A percentile compares a stretch with the other conserved stretches of the same genome.
Conservation (phyloP, 768 basidiomycete genomes). For the Paxillus involutus region DNA sequence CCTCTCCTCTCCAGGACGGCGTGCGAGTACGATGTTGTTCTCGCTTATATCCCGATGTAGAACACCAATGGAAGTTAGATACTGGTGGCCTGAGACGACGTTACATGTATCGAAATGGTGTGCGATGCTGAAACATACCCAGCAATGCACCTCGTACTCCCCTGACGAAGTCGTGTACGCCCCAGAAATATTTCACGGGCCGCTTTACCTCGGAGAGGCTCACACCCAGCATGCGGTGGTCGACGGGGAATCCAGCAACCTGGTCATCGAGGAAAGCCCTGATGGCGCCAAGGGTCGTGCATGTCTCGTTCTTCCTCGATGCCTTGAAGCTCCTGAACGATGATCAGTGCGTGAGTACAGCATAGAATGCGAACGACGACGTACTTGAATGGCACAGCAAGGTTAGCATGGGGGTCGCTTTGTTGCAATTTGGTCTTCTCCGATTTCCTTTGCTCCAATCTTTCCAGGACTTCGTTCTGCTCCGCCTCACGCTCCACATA, state of each 20-base stretch:
- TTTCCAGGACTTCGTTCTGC: background rate
- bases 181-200: slow-evolving; percentile 15
- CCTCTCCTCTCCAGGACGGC: slow-evolving; percentile 2
- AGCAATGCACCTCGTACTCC: slow-evolving; percentile 12
- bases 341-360: too few relatives aligned
- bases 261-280: slow-evolving; percentile 3
- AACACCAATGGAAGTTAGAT: slow-evolving; percentile 17
- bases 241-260: background rate
- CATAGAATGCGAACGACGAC: background rate
- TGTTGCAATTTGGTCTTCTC: background rate
- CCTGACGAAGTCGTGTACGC: slow-evolving; percentile 18
- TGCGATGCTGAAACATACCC: slow-evolving; percentile 1
- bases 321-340: background rate
- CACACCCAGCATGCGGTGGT: slow-evolving; percentile 4
- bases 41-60: slow-evolving; percentile 35
- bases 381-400: background rate
- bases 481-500: background rate
- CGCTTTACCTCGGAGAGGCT: slow-evolving; percentile 6
- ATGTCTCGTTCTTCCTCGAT: background rate
- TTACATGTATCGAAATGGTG: background rate
- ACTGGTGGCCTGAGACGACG: slow-evolving; percentile 14
- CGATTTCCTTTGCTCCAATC: background rate
- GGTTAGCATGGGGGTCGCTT: background rate
- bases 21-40: slow-evolving; percentile 33
- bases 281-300: slow-evolving; percentile 4